These are phyloP conservation scores for Cryptomeria japonica DNA, from an alignment of 75 land plant species.

Conservation along the genomic window DNA sequence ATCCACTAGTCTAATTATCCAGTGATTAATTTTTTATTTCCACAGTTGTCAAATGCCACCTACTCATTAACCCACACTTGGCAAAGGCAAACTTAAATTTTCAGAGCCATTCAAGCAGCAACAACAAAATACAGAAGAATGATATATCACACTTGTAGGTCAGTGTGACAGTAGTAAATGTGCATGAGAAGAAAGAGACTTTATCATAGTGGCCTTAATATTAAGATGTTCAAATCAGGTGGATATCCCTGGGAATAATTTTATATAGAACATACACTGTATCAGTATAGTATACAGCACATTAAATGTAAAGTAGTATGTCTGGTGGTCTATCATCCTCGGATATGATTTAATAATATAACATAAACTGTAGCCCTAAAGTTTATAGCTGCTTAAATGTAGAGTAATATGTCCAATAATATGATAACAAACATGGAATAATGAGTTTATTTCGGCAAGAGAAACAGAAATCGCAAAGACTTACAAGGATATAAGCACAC, in stretches of 20 bases:
- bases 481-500: too few relatives aligned
- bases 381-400: neutral
- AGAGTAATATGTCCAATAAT: neutral
- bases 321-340: neutral
- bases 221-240: neutral
- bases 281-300: neutral
- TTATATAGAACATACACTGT: neutral
- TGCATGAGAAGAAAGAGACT: neutral
- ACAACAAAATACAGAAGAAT: neutral
- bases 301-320: neutral
- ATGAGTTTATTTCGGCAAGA: neutral
- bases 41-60: neutral
- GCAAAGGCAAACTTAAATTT: neutral
- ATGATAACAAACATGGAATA: neutral
- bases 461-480: too few relatives aligned
- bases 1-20: neutral
- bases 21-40: neutral
- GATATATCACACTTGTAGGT: neutral
- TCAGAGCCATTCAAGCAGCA: neutral
- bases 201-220: neutral
- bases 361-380: neutral
- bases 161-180: neutral
- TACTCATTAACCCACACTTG: neutral
- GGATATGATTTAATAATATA: neutral
- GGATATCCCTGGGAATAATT: neutral